Evolutionary conservation across 1,139 yeast genomes (phyloP), one percentile per base, ranked within the genome.

Genomic region (Sugiyamaella novakii): DNA sequence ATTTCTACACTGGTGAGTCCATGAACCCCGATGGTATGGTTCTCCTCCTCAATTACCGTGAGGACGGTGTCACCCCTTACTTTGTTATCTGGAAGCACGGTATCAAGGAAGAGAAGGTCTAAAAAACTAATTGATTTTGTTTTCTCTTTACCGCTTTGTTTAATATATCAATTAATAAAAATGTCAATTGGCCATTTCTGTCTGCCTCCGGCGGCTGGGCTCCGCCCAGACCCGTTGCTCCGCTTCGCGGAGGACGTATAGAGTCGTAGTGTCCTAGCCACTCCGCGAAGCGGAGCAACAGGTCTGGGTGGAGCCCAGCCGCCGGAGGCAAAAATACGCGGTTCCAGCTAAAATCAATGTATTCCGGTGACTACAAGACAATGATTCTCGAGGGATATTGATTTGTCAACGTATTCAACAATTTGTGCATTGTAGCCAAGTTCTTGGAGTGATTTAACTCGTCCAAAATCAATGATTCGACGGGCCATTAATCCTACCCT

Each of bases 21-120:
- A 94, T 92, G 99, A 96, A 94, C 84, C 97, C 98, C 73, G 98
- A 92, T 75, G 97, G 86, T 67, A 92, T 92, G 98, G 77, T 92
- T 71, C 91, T 88, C 64, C 83, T 92, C 75, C 86, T 92, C 78
- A 92, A 92, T 95, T 92, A 92, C 89, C 95, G 99, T 79, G 98
- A 92, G 80, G 98, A 92, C 72, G 99, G 98, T 79, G 79, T 83
- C 67, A 94, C 99, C 63, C 98, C 98, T 70, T 94, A 71, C 79
- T 94, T 92, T 70, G 88, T 91, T 63, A 83, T 89, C 84, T 92
- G 98, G 98, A 94, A 91, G 81, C 98, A 92, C 76, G 98, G 98
- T 82, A 83, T 87, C 62, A 78, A 74, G 66, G 88, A 82, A 73
- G 81, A 78, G 73, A 92, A 92, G 84, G 81, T 89, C 80, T 91